Evolutionary conservation across 1,284 basidiomycete genomes (phyloP).

Genomic region (Sporisorium sorghi): DNA sequence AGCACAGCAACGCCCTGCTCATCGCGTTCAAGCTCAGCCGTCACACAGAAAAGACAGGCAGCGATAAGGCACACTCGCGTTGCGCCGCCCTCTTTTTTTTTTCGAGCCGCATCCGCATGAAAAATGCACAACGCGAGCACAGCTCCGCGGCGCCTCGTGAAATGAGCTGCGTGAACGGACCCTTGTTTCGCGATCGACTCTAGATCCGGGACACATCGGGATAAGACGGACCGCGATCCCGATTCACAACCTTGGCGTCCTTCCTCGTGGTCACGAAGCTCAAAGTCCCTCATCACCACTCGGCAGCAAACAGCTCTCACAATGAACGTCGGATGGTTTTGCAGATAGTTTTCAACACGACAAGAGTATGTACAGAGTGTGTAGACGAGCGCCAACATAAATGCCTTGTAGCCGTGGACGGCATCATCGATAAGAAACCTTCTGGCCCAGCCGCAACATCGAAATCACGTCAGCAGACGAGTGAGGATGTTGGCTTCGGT

Average conservation of each 20-base stretch:
- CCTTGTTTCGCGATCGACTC: not conserved
- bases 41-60: not conserved
- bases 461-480: constrained; percentile 36
- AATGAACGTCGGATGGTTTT: not conserved
- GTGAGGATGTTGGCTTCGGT: constrained; percentile 72
- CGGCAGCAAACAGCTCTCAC: not conserved
- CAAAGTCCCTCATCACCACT: not conserved
- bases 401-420: not conserved
- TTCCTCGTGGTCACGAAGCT: no score
- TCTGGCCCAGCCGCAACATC: not conserved
- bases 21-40: not conserved
- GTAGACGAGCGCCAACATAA: not conserved
- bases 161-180: not conserved
- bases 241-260: not conserved
- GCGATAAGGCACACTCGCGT: not conserved
- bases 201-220: no score
- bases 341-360: not conserved
- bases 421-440: not conserved
- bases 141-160: not conserved
- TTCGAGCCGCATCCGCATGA: not conserved
- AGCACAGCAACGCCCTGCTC: not conserved
- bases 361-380: not conserved
- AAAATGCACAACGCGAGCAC: not conserved
- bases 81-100: not conserved
- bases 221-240: not conserved